phyloP scores from a whole-genome alignment of 306 rosid genomes.

The Gastrolobium bilobum region DNA sequence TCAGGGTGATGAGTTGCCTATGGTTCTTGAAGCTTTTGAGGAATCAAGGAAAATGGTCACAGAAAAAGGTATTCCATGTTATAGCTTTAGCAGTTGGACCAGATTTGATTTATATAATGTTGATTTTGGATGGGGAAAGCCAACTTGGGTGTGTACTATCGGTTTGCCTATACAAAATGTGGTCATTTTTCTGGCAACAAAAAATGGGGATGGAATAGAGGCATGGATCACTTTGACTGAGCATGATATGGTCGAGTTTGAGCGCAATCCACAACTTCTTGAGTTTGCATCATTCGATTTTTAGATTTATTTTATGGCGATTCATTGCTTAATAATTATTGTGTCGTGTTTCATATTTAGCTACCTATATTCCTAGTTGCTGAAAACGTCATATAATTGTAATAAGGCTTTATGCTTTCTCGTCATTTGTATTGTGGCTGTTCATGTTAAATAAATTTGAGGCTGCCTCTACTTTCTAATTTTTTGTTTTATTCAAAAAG shows the following conservation, averaged over 20 bases:
- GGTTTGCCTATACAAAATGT: constrained; percentile 25
- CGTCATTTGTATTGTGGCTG: no score
- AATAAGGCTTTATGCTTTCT: no score
- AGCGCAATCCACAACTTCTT: constrained; percentile 33
- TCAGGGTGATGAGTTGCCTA: neutral
- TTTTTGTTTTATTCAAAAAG: no score
- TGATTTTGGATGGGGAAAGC: constrained; percentile 62
- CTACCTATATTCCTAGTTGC: no score
- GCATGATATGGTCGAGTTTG: constrained; percentile 50
- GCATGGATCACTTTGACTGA: constrained; percentile 59
- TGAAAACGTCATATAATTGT: no score
- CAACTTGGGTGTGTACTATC: constrained; percentile 50
- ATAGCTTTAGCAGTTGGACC: constrained; percentile 42
- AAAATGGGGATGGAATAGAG: constrained; percentile 56
- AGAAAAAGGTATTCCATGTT: neutral
- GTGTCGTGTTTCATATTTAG: no score
- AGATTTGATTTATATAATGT: constrained; percentile 48
- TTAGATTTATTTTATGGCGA: neutral
- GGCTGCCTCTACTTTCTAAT: no score
- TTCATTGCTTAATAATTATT: no score
- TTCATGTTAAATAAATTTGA: no score
- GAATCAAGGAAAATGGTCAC: neutral
- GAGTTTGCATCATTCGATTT: neutral
- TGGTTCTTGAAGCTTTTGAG: neutral
- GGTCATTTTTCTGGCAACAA: constrained; percentile 2